Conservation (phyloP, 1,139 yeast genomes). For the Yamadazyma sp. region DNA sequence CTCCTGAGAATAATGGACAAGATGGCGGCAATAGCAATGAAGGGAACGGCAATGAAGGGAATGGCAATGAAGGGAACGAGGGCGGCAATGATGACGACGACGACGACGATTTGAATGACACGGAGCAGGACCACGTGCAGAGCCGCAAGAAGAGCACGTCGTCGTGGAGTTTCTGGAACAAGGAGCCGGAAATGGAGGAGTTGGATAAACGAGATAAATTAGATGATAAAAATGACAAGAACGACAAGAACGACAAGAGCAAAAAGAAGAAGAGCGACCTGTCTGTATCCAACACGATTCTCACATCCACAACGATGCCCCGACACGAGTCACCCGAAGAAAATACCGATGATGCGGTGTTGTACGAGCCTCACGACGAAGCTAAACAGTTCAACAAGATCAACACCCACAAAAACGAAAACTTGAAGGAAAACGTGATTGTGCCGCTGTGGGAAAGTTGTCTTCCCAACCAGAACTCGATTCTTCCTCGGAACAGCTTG, state of each 20-base stretch:
- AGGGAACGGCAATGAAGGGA: neutral
- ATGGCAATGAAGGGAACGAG: slow-evolving; percentile 11
- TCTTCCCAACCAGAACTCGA: slow-evolving; percentile 30
- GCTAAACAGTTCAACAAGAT: slow-evolving; percentile 43
- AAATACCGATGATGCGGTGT: slow-evolving; percentile 41
- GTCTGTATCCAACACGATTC: slow-evolving; percentile 31
- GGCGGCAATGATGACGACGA: slow-evolving; percentile 20
- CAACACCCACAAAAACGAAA: slow-evolving; percentile 48
- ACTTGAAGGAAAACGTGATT: slow-evolving; percentile 39
- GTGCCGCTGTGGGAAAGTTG: slow-evolving; percentile 48
- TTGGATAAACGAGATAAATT: neutral
- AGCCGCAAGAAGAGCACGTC: slow-evolving; percentile 28
- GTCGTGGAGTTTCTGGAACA: slow-evolving; percentile 42
- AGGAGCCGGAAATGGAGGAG: slow-evolving; percentile 6
- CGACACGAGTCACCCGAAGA: neutral
- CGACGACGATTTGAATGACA: slow-evolving; percentile 22
- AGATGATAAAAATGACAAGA: slow-evolving; percentile 9
- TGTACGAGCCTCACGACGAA: slow-evolving; percentile 47
- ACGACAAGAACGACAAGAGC: slow-evolving; percentile 13
- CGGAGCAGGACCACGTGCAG: slow-evolving; percentile 32
- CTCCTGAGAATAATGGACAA: slow-evolving; percentile 1
- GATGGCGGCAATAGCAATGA: slow-evolving; percentile 1
- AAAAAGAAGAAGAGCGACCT: slow-evolving; percentile 11
- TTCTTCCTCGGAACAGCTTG: slow-evolving; percentile 27
- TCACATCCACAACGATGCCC: slow-evolving; percentile 29